phyloP scores from a whole-genome alignment of 331 rosid species.

The Quercus phellos region DNA sequence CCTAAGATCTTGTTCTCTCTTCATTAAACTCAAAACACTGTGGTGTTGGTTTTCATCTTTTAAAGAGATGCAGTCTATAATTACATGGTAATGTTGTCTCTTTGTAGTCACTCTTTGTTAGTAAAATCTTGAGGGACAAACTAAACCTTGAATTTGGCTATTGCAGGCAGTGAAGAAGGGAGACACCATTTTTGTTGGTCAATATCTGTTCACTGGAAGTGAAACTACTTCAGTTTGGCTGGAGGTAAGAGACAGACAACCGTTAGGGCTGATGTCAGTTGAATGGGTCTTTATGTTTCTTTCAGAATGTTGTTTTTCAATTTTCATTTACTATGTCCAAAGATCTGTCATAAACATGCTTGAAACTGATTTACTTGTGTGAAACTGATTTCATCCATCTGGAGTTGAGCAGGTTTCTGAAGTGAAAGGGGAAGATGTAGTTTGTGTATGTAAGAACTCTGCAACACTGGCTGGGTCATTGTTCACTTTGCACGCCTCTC shows the following conservation, averaged over 20 bases:
- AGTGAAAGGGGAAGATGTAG: conserved; percentile 63
- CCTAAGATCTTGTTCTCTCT: neutral
- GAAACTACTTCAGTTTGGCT: conserved; percentile 98
- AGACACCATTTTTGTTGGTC: conserved; percentile 95
- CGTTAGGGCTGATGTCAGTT: conserved; percentile 1
- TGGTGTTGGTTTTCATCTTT: neutral
- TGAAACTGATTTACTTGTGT: conserved; percentile 15
- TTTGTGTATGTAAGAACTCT: conserved; percentile 75
- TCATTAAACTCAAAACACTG: neutral
- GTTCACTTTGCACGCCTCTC: conserved; percentile 94
- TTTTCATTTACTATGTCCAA: neutral
- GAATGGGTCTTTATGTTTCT: neutral
- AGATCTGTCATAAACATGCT: neutral
- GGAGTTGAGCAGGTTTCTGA: conserved; percentile 62
- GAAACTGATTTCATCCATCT: conserved; percentile 26
- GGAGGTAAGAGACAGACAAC: conserved; percentile 51
- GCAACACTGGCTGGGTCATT: conserved; percentile 94
- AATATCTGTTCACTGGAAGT: conserved; percentile 97
- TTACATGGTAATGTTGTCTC: neutral
- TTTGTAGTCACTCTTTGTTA: neutral
- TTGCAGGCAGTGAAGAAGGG: conserved; percentile 77
- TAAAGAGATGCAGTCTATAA: neutral
- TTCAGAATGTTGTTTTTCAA: neutral
- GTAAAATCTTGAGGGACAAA: neutral
- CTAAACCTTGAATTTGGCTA: conserved; percentile 23